Base-by-base conservation (phyloP, 495 filamentous ascomycete species). In the Delitschia confertaspora region DNA sequence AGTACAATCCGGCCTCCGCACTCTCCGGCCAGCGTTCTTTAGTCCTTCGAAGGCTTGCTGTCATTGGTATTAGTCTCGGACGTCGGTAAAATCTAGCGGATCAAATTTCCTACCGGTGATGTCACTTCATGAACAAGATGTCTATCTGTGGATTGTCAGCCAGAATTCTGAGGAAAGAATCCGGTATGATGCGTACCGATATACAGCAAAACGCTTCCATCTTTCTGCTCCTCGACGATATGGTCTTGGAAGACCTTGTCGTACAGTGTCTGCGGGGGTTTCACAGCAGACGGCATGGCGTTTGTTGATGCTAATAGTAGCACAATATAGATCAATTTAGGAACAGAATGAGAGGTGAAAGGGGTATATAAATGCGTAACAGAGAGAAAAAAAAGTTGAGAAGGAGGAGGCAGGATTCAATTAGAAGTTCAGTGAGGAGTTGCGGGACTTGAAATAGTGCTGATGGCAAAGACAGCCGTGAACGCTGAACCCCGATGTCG, bases 71-170 rank as follows among this genome's bases (percentile, higher is more conserved):
- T 29, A 67, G 56, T 51, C 31, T 24, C 25, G 38, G 26, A 31
- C 11, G 20, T 6, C 8, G 4, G 37, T 14, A 7, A 13, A 5
- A 14, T 21, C 13, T 14, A 18, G 35, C 10, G 9, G 25, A 22
- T 10, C 16, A 33, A 5, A 26, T 33, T 13, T 61, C 74, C 56
- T 66, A 84, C 81, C 24, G 91, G 91, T 41, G 89, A 95, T 38
- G 91, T 96, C 60, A 98, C 91, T 73, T 98, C 91, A 60, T 98
- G 91, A 41, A 95, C 86, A 26, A 98, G 75, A 72, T 98, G 91
- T 62, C 91, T 75, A 65, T 93, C 85, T 82, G 59, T 53, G 42
- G 9, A 42, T 22, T 34, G 40, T 39, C 23, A 53, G 42, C 8
- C 11, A 24, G 17, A 11, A 19, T 21, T 22, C 33, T 17, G 51